phyloP scores from a whole-genome alignment of 2,329 filamentous ascomycete species.

The Talaromyces sp. region DNA sequence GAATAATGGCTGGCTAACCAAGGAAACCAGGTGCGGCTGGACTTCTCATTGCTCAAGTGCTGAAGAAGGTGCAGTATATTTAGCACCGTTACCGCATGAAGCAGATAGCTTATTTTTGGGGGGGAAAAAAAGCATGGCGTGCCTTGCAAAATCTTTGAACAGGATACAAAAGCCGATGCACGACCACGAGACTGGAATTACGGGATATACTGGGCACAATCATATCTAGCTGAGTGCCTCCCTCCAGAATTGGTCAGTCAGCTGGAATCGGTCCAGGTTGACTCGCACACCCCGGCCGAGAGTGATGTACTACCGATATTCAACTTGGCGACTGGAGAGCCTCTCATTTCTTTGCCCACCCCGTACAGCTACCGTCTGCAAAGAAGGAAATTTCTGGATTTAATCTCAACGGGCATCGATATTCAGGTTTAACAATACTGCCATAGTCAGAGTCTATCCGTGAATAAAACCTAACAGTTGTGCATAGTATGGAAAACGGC shows the following conservation, averaged over 20 bases:
- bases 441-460: not conserved
- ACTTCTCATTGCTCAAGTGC: no score
- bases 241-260: slow-evolving; percentile 17
- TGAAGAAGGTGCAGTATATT: no score
- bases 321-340: slow-evolving; percentile 20
- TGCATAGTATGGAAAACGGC: slow-evolving; percentile 11
- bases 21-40: no score
- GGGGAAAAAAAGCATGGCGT: slow-evolving; percentile 18
- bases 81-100: no score
- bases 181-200: slow-evolving; percentile 28
- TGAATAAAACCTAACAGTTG: slow-evolving; percentile 5
- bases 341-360: slow-evolving; percentile 19
- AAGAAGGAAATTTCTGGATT: slow-evolving; percentile 21
- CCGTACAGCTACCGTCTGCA: slow-evolving; percentile 22
- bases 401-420: slow-evolving; percentile 22
- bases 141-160: slow-evolving; percentile 25
- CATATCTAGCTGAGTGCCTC: slow-evolving; percentile 23
- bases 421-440: slow-evolving; percentile 23
- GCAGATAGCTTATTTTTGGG: no score
- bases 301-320: slow-evolving; percentile 19
- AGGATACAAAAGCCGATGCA: slow-evolving; percentile 18
- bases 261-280: slow-evolving; percentile 19
- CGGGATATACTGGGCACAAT: slow-evolving; percentile 29
- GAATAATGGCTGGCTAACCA: no score
- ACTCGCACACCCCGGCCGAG: slow-evolving; percentile 17